phyloP scores from a whole-genome alignment of 768 basidiomycete species.

The Phaeolepiota aurea region DNA sequence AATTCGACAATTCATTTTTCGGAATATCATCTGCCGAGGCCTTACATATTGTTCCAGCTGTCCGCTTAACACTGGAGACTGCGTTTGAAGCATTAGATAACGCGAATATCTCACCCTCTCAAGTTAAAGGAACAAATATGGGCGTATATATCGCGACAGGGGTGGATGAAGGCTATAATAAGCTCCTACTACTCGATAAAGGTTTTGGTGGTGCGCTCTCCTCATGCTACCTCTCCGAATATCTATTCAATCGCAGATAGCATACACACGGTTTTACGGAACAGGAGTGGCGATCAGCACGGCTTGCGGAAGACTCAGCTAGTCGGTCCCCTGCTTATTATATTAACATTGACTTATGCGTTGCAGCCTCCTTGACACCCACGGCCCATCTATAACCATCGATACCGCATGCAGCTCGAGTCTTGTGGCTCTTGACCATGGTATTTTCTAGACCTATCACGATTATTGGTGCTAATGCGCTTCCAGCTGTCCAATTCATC shows the following conservation, averaged over 20 bases:
- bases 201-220: conserved; percentile 20
- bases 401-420: conserved; percentile 27
- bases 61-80: conserved; percentile 23
- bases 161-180: conserved; percentile 21
- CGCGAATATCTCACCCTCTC: conserved; percentile 23
- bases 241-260: conserved; percentile 8
- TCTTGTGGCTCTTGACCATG: conserved; percentile 23
- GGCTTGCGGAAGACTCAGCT: conserved; percentile 25
- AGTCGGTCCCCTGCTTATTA: conserved; percentile 14
- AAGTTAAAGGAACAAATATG: conserved; percentile 21
- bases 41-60: conserved; percentile 18
- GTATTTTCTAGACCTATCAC: too few species aligned
- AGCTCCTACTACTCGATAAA: conserved; percentile 19
- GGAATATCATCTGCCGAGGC: conserved; percentile 26
- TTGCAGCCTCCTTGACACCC: conserved; percentile 21
- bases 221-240: not conserved
- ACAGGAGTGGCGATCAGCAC: conserved; percentile 24
- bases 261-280: conserved; percentile 23
- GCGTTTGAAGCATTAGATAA: conserved; percentile 27
- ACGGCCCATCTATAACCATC: conserved; percentile 24
- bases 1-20: conserved; percentile 27
- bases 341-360: not conserved
- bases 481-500: conserved; percentile 21
- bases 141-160: conserved; percentile 23
- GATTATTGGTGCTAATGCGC: not conserved